These are phyloP conservation scores for Clonostachys byssicola DNA, from an alignment of 2,329 filamentous ascomycete genomes.

Conservation along the genomic window DNA sequence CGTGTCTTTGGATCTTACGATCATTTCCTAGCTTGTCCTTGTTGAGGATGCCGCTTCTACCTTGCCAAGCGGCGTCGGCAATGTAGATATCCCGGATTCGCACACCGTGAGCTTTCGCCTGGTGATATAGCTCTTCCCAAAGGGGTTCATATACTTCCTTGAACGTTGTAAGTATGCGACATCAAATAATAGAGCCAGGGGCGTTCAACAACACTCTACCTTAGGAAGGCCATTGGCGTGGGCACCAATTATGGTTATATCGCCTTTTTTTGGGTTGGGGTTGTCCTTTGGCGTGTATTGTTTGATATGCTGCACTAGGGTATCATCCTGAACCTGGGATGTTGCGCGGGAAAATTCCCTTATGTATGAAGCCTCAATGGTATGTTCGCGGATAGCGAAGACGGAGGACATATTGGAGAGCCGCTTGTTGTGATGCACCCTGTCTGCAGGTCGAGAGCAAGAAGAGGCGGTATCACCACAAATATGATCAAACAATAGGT, in stretches of 20 bases:
- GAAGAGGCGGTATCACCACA: not conserved
- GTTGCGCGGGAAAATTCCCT: slow-evolving; percentile 77
- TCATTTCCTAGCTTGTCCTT: slow-evolving; percentile 76
- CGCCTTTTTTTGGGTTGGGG: slow-evolving; percentile 61
- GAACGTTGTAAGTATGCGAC: not conserved
- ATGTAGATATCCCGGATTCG: slow-evolving; percentile 84
- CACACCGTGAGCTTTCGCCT: slow-evolving; percentile 55
- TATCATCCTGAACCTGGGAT: slow-evolving; percentile 67
- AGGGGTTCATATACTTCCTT: slow-evolving; percentile 90
- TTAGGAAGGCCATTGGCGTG: slow-evolving; percentile 95
- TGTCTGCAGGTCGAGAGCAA: not conserved
- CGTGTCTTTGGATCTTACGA: slow-evolving; percentile 44
- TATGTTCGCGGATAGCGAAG: slow-evolving; percentile 71
- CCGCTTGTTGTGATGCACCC: not conserved
- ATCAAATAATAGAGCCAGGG: not conserved
- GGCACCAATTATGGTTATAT: slow-evolving; percentile 79
- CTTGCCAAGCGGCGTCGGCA: slow-evolving; percentile 83
- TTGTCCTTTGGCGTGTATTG: slow-evolving; percentile 81
- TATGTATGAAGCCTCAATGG: slow-evolving; percentile 71
- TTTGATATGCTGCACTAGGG: slow-evolving; percentile 72
- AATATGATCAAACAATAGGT: not conserved
- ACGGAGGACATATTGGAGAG: slow-evolving; percentile 8
- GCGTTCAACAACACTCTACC: slow-evolving; percentile 34
- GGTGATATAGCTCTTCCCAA: slow-evolving; percentile 74
- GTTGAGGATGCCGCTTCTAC: slow-evolving; percentile 74